Base-by-base conservation (phyloP, 352 stramenopile species). In the Globisporangium nodosum region DNA sequence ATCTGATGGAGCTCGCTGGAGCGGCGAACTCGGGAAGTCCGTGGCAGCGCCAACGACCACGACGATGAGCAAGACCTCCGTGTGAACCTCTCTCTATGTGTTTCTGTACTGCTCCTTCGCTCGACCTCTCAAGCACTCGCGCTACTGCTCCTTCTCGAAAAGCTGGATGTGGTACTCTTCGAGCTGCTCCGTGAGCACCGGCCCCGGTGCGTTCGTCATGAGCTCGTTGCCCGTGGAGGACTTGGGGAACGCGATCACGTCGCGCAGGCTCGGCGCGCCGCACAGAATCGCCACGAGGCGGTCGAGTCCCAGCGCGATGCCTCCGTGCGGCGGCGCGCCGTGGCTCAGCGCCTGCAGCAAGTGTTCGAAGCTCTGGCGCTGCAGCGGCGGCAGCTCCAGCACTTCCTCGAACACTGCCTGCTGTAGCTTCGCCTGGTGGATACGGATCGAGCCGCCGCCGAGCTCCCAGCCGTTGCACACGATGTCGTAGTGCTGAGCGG, bases 231-330 rank as follows among this genome's bases (percentile, higher is more conserved):
- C 89, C 8, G 81, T 91, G 3, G 86, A 78, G 8, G 87, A 93
- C 68, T 97, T 97, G 0, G 89, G 89, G 63, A 97, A 97, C 35
- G 89, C 87, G 49, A 97, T 96, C 46, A 96, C 89, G 48, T 96
- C 88, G 9, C 87, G 84, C 43, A 97, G 74, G 54, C 78, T 90
- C 18, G 73, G 69, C 4, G 81, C 78, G 31, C 81, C 82, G 47
- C 83, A 89, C 45, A 97, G 49, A n/a, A 97, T 85, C 18, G 85
- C 76, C 13, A 95, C 69, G 16, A 96, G 65, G 11, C 89, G 87
- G 57, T 97, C 89, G 24, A 97, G 62, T 8, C 87, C 89, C 39
- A 97, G 54, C 0, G 86, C 88, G 49, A 96, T 93, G 12, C 88
- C 88, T 13, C 81, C 87, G 57, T 96, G 88, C 4, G 88, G 86